These are phyloP conservation scores for Candida vartiovaarae DNA, from an alignment of 805 yeast genomes.

Conservation along the genomic window DNA sequence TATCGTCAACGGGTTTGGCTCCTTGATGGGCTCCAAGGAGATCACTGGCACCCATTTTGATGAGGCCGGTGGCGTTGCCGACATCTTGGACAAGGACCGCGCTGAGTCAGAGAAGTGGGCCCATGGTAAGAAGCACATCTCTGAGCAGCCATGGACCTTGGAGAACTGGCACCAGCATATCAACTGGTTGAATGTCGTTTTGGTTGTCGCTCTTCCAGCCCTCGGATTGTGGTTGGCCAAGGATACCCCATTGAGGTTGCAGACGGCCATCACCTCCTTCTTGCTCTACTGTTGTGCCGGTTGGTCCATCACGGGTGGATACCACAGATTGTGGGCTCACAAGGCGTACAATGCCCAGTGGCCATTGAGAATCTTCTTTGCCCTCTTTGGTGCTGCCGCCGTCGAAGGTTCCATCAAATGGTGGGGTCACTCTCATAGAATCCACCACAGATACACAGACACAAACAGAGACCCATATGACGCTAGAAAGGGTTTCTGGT, in stretches of 20 bases:
- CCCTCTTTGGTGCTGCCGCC: slow-evolving; percentile 76
- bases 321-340: slow-evolving; percentile 77
- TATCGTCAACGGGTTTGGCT: slow-evolving; percentile 76
- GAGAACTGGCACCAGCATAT: slow-evolving; percentile 67
- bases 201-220: slow-evolving; percentile 56
- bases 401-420: slow-evolving; percentile 83
- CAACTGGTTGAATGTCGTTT: slow-evolving; percentile 68
- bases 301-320: slow-evolving; percentile 76
- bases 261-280: slow-evolving; percentile 27
- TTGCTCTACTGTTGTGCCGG: slow-evolving; percentile 55
- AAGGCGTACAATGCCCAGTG: slow-evolving; percentile 58
- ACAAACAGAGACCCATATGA: slow-evolving; percentile 81
- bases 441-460: slow-evolving; percentile 83
- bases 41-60: slow-evolving; percentile 64
- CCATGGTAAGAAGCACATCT: slow-evolving; percentile 45
- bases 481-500: slow-evolving; percentile 80
- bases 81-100: slow-evolving; percentile 37
- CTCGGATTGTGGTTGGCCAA: slow-evolving; percentile 42
- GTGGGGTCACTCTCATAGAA: slow-evolving; percentile 85
- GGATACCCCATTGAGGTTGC: slow-evolving; percentile 37
- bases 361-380: slow-evolving; percentile 58
- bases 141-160: slow-evolving; percentile 73
- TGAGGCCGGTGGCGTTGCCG: slow-evolving; percentile 42
- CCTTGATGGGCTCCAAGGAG: slow-evolving; percentile 74
- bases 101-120: slow-evolving; percentile 34